Percentiles rank a stretch among this genome's conserved stretches.
Evolutionary conservation across 1,284 basidiomycete genomes (phyloP).

Genomic region (Sanguinoderma infundibulare): DNA sequence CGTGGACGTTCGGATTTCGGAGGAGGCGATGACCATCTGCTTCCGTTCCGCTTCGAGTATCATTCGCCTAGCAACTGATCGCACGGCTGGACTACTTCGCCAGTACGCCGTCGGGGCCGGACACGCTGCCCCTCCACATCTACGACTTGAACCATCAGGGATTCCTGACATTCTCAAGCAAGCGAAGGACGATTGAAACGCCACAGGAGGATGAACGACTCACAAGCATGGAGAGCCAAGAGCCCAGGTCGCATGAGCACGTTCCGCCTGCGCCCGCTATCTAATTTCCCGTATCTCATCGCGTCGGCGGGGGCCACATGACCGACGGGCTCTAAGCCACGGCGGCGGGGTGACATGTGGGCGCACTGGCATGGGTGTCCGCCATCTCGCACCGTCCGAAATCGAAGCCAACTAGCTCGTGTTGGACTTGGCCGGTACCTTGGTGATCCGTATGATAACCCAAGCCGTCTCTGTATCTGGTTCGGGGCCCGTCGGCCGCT

Average conservation of each 20-base stretch:
- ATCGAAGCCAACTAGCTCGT: not conserved
- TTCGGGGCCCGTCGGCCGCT: not conserved
- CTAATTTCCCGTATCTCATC: conserved; percentile 20
- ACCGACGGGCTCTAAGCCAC: not conserved
- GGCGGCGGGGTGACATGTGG: not conserved
- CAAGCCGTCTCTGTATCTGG: not conserved
- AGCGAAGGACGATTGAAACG: not conserved
- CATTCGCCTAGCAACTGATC: conserved; percentile 22
- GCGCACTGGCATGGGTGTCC: not conserved
- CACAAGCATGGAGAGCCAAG: not conserved
- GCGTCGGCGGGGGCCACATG: conserved; percentile 6
- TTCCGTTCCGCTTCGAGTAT: conserved; percentile 21
- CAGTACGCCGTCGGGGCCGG: not conserved
- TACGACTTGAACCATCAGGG: not conserved
- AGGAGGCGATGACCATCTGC: conserved; percentile 7
- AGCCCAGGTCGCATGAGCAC: not conserved
- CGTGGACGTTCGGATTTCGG: conserved; percentile 14
- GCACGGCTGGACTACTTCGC: not conserved
- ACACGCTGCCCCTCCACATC: conserved; percentile 3
- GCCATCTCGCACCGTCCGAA: not conserved
- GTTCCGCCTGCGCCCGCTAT: conserved; percentile 5
- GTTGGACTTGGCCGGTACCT: not conserved
- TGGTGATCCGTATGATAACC: conserved; percentile 9
- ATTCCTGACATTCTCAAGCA: not conserved
- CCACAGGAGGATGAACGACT: not conserved